A percentile compares a stretch with the other conserved stretches of the same genome.
phyloP scores from a whole-genome alignment of 2,329 filamentous ascomycete genomes.

The Fusarium clavum region DNA sequence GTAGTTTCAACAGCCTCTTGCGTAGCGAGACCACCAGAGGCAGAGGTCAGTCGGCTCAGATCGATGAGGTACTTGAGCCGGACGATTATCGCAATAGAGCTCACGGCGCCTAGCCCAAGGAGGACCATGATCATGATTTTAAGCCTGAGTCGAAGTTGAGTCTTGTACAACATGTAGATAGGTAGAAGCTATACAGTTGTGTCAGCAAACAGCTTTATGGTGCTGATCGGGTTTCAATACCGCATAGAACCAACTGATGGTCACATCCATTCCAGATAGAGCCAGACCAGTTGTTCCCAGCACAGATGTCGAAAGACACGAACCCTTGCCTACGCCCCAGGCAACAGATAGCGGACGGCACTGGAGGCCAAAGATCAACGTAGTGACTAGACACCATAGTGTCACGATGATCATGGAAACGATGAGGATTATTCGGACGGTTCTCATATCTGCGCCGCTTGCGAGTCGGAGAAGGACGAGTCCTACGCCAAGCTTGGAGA shows the following conservation, averaged over 20 bases:
- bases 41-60: background rate
- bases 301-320: background rate
- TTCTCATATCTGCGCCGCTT: background rate
- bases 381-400: background rate
- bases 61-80: constrained; percentile 10
- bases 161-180: constrained; percentile 8
- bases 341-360: background rate
- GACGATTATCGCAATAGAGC: constrained; percentile 15
- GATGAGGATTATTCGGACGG: background rate
- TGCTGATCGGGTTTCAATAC: background rate
- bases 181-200: background rate
- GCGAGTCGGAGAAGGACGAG: constrained; percentile 8
- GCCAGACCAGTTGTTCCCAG: constrained; percentile 5
- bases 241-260: constrained; percentile 22
- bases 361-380: background rate
- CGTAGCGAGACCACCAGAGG: background rate
- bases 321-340: background rate
- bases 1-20: background rate
- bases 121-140: constrained; percentile 18
- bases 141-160: constrained; percentile 9
- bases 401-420: background rate
- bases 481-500: constrained; percentile 1
- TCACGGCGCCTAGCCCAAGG: constrained; percentile 7
- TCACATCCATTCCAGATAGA: constrained; percentile 19
- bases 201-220: background rate